Evolutionary conservation across 345 rosid genomes (phyloP).

Genomic region (Erodium maritimum): DNA sequence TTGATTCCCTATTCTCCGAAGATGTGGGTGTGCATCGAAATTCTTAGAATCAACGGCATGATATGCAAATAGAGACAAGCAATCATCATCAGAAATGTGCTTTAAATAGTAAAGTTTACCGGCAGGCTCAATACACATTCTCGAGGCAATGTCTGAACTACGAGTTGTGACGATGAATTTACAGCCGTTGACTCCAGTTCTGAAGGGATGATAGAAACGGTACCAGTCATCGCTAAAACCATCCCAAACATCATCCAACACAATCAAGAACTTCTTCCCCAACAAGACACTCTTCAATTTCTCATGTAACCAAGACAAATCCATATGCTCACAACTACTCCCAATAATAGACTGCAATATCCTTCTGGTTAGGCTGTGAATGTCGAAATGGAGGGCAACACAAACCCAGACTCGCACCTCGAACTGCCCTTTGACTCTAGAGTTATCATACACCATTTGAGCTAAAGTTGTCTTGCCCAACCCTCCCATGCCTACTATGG

Average conservation of each 20-base stretch:
- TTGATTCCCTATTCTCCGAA: neutral
- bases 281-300: conserved; percentile 9
- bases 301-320: conserved; percentile 1
- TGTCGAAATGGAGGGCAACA: conserved; percentile 14
- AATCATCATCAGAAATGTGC: neutral
- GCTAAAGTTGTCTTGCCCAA: conserved; percentile 20
- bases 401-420: conserved; percentile 8
- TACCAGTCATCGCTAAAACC: conserved; percentile 4
- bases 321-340: neutral
- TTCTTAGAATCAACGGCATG: conserved; percentile 5
- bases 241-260: conserved; percentile 37
- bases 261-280: conserved; percentile 25
- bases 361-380: neutral
- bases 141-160: neutral
- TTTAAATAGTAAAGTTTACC: neutral
- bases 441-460: conserved; percentile 16
- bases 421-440: neutral
- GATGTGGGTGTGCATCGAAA: neutral
- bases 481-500: conserved; percentile 18
- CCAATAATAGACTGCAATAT: neutral
- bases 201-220: neutral
- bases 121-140: conserved; percentile 1
- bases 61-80: conserved; percentile 5
- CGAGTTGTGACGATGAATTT: conserved; percentile 13
- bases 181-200: conserved; percentile 4